phyloP scores from a whole-genome alignment of 2,329 filamentous ascomycete species.

The Clonostachys solani region DNA sequence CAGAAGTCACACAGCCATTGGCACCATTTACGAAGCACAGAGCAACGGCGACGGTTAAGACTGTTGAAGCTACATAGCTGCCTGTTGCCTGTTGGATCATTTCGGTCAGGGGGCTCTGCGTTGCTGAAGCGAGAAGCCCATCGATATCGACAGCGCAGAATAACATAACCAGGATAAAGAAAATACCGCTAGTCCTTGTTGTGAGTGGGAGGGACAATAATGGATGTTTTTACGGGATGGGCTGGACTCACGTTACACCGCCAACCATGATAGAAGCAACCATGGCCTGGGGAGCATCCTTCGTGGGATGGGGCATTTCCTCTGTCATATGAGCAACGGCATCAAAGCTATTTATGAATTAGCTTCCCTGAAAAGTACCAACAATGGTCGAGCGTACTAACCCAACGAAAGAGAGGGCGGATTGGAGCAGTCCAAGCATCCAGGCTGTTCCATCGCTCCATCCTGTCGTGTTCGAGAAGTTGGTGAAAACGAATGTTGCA shows the following conservation, averaged over 20 bases:
- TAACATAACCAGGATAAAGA: constrained; percentile 7
- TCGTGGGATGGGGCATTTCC: constrained; percentile 35
- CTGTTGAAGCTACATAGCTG: constrained; percentile 28
- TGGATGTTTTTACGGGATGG: too few relatives aligned
- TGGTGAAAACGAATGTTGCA: constrained; percentile 34
- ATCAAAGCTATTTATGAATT: constrained; percentile 24
- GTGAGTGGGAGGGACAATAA: too few relatives aligned
- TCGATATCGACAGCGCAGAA: constrained; percentile 32
- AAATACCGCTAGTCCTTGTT: too few relatives aligned
- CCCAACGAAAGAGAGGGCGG: constrained; percentile 22
- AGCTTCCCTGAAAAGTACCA: too few relatives aligned
- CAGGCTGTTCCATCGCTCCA: constrained; percentile 41
- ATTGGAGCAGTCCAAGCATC: constrained; percentile 40
- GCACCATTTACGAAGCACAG: constrained; percentile 41
- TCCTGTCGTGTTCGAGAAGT: constrained; percentile 37
- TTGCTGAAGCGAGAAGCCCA: constrained; percentile 25
- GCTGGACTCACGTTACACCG: too few relatives aligned
- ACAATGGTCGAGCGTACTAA: too few relatives aligned
- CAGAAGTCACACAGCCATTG: constrained; percentile 35
- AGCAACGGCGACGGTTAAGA: constrained; percentile 32
- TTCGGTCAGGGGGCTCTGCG: constrained; percentile 40
- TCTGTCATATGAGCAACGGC: constrained; percentile 39
- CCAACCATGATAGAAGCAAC: constrained; percentile 35
- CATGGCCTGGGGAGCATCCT: constrained; percentile 35
- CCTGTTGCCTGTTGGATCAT: constrained; percentile 36